Base-by-base conservation (phyloP, 1,284 basidiomycete genomes). In the Ceratobasidium sp. region DNA sequence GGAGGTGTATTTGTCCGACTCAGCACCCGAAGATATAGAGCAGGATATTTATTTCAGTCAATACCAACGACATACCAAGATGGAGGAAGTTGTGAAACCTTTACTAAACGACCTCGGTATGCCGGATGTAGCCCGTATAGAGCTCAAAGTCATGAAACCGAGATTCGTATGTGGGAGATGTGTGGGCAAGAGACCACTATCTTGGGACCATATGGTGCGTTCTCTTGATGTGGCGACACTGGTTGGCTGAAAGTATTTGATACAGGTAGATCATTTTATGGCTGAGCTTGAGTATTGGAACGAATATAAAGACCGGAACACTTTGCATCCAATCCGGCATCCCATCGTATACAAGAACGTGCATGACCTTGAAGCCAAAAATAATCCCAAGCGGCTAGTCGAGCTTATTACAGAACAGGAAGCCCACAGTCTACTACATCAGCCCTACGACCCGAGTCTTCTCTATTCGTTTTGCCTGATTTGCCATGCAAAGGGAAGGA, bases 141-240 rank as follows among this genome's bases (percentile, higher is more conserved):
- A 65, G 23, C 63, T 65, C 28, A 26, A 26, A 13, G 26, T 28
- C 28, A 6, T 47, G 7, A 6, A 37, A 10, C 1, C 23, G 6
- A 45, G 63, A 10, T 65, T 65, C 28, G 23, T 31, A 3, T 65
- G 63, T 33, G 63, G 63, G 15, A 45, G 63, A 23, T 65, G 63
- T 39, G 20, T 17, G 2, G 58, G 39, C 13, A 11, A 37, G 20
- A 3, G 7, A 23, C 51, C 66, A 10, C 37, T 54, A n/a, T 39
- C 66, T 4, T 68, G 66, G 66, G 66, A 68, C 42, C 15, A 39
- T 1, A 20, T 66, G 13, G 64, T 51, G 10, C 42, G 64, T 31
- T 17, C 3, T 15, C 4, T 65, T 42, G 39, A 17, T 33, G 13
- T 11, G n/a, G 47, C 23, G 15, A 15, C n/a, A 28, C 6, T 23